Base-by-base conservation (phyloP, 306 rosid genomes). In the Cajanus cajan region DNA sequence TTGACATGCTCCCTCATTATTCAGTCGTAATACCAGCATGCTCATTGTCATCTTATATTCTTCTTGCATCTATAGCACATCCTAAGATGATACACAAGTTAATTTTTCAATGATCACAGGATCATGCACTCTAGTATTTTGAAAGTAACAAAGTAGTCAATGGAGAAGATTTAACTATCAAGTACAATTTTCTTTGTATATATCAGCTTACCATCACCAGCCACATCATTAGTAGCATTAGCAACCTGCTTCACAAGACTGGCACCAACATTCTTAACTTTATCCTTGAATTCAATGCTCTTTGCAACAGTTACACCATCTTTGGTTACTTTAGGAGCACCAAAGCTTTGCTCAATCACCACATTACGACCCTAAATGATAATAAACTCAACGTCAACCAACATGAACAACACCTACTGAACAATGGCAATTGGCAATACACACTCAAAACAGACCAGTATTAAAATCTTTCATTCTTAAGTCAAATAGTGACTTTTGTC, bases 161-260 rank as follows among this genome's bases (percentile, higher is more conserved):
- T 9, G 34, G 40, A 7, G 61, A 48, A 74, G 21, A 57, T 6
- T 18, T 28, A 25, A 66, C 22, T 48, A 25, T 21, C 16, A 52
- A 74, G 50, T 36, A 45, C 1, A n/a, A 12, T 3, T 34, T 76
- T 13, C 41, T 45, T 11, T n/a, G 12, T 18, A 5, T 5, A 47
- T 14, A 34, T 50, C 44, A 69, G 73, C 93, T 83, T 82, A 94
- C 98, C 98, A 85, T 94, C 98, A 76, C 98, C 98, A 2, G 98
- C 98, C 33, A 80, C 87, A 51, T 92, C 98, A 72, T 95, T 95
- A 68, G 96, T 95, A 41, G 98, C 98, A 81, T 91, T 95, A 8
- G 98, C 98, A 76, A 95, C 98, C 90, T 95, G 98, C 85, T 94
- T 94, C 78, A 94, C 98, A 80, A 94, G 93, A 78, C 97, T 92